Evolutionary conservation across 1,139 yeast genomes (phyloP).

Genomic region (Casaregolazyma lundiana): DNA sequence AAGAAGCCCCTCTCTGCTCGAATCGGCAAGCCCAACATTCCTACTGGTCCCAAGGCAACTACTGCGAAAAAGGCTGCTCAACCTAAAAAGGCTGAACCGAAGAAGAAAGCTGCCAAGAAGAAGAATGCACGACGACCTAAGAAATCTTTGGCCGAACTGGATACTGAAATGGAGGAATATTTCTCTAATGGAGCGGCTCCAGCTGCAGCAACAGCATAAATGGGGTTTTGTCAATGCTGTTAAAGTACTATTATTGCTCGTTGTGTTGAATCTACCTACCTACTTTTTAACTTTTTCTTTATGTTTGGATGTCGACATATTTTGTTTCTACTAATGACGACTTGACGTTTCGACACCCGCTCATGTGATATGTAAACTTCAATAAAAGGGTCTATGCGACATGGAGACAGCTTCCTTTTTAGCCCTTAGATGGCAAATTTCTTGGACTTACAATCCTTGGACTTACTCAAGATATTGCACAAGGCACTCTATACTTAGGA

Average conservation of each 20-base stretch:
- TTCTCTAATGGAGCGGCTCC: conserved; percentile 33
- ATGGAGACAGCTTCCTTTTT: not conserved
- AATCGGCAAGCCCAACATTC: conserved; percentile 40
- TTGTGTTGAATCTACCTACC: not conserved
- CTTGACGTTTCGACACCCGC: not conserved
- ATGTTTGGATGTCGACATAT: not conserved
- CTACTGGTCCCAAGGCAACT: conserved; percentile 18
- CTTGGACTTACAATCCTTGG: conserved; percentile 3
- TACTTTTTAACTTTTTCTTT: not conserved
- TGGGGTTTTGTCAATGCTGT: not conserved
- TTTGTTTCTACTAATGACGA: not conserved
- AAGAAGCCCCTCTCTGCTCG: conserved; percentile 71
- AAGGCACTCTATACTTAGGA: conserved; percentile 20
- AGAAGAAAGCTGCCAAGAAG: conserved; percentile 21
- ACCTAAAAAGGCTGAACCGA: conserved; percentile 26
- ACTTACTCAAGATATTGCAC: conserved; percentile 16
- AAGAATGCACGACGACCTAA: conserved; percentile 44
- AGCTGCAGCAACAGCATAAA: conserved; percentile 9
- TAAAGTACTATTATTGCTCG: not conserved
- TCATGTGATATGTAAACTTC: not conserved
- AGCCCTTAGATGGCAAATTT: not conserved
- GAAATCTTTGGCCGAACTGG: conserved; percentile 85
- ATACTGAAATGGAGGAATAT: conserved; percentile 92
- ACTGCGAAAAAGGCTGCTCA: conserved; percentile 11
- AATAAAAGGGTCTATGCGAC: not conserved